Evolutionary conservation across 148 eudicot species (phyloP), one percentile per base, ranked within the genome.

Genomic region (Persicaria maculosa): DNA sequence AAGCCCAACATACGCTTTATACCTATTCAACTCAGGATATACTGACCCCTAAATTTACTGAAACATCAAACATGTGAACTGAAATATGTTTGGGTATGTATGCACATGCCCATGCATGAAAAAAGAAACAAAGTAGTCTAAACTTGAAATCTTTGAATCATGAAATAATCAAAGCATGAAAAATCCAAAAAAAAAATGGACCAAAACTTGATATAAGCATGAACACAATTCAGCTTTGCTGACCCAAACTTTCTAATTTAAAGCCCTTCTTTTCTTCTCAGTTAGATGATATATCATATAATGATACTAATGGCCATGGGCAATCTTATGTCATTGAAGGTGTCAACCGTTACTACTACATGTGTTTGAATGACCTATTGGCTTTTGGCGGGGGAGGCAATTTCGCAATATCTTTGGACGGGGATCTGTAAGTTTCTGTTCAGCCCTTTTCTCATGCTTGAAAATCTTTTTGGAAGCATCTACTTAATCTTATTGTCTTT

Each of bases 321-420:
- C n/a, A n/a, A 9, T 16, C 52, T 70, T 20, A 20, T 78, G 54
- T 48, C 44, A 68, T 76, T 46, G 45, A 70, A 93, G 98, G 98
- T 73, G 91, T 84, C 86, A 93, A 93, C 80, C 86, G 97, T 57
- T 93, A 85, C 79, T 93, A 84, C 81, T 88, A 85, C 75, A 22
- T 91, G 87, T 91, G 94, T 73, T 62, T 89, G 82, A 88, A 84
- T 71, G 98, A 93, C 80, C 79, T 86, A 61, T 81, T 93, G 31
- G 98, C 97, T 71, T 82, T 93, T 82, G 98, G 98, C 25, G 98
- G 98, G 20, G 98, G 98, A 61, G 92, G 89, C 53, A 85, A 81
- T 69, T 93, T 91, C 77, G 98, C 97, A 59, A 77, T 93, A 76
- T 80, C 88, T 77, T 79, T 79, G n/a, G n/a, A n/a, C n/a, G n/a